These are phyloP conservation scores for Ustilago shanxiensis DNA, from an alignment of 1,284 basidiomycete genomes.

Conservation along the genomic window DNA sequence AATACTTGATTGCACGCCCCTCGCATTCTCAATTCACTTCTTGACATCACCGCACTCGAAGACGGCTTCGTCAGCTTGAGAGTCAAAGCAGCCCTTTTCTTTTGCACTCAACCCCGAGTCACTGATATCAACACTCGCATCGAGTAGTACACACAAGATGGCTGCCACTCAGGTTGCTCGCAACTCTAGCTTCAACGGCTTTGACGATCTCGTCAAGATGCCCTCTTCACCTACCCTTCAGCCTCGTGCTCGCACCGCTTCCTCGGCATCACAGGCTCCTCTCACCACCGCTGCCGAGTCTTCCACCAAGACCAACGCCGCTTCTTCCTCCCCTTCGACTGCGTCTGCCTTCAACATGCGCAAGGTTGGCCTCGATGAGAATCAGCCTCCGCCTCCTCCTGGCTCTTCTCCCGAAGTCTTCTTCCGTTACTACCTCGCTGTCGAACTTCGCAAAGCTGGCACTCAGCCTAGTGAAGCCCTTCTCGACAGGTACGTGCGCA, in stretches of 20 bases:
- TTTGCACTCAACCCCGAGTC: no score
- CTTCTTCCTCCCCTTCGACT: slow-evolving; percentile 4
- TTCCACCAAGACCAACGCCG: not conserved
- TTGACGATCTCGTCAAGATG: slow-evolving; percentile 57
- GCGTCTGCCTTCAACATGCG: slow-evolving; percentile 47
- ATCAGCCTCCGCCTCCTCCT: slow-evolving; percentile 54
- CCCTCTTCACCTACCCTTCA: slow-evolving; percentile 39
- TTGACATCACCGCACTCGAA: slow-evolving; percentile 21
- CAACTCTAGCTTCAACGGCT: slow-evolving; percentile 47
- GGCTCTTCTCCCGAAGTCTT: slow-evolving; percentile 57
- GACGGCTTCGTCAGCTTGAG: slow-evolving; percentile 42
- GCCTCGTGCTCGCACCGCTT: slow-evolving; percentile 35
- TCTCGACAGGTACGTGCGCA: slow-evolving; percentile 63
- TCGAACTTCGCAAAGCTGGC: slow-evolving; percentile 63
- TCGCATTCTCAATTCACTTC: not conserved
- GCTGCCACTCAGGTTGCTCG: slow-evolving; percentile 54
- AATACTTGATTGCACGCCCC: not conserved
- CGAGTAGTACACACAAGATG: slow-evolving; percentile 22
- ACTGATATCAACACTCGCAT: not conserved
- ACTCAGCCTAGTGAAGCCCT: slow-evolving; percentile 58
- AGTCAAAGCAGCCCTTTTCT: slow-evolving; percentile 13
- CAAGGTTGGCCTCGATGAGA: slow-evolving; percentile 55
- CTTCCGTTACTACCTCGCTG: slow-evolving; percentile 64
- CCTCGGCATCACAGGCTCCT: slow-evolving; percentile 10
- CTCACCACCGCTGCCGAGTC: slow-evolving; percentile 6